Percentiles rank a stretch among this genome's conserved stretches.
phyloP scores from a whole-genome alignment of 257 asterid genomes.

The Nicotiana undulata region DNA sequence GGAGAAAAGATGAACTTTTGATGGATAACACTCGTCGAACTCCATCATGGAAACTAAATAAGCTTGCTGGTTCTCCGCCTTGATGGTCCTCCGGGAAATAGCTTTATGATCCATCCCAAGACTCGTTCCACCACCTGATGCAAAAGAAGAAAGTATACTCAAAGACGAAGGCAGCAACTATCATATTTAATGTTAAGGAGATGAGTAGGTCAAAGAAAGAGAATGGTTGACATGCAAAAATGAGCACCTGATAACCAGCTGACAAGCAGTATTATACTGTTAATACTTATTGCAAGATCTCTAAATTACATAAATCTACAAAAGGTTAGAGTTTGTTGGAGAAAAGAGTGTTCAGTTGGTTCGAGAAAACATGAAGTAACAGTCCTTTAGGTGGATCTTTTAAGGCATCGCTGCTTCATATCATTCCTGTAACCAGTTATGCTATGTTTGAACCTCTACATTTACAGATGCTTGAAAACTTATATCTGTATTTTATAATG shows the following conservation, averaged over 20 bases:
- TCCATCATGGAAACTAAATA: conserved; percentile 28
- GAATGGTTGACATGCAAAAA: background rate
- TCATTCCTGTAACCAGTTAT: background rate
- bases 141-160: background rate
- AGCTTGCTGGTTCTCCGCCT: conserved; percentile 67
- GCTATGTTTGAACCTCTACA: background rate
- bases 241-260: background rate
- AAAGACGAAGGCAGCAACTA: background rate
- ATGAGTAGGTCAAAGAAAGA: background rate
- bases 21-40: background rate
- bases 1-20: conserved; percentile 21
- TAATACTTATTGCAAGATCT: background rate
- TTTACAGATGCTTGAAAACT: background rate
- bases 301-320: background rate
- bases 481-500: background rate
- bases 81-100: conserved; percentile 94
- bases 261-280: background rate
- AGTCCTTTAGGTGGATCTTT: background rate
- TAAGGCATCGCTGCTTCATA: background rate
- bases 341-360: background rate
- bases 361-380: background rate
- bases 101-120: conserved; percentile 95
- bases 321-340: background rate
- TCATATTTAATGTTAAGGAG: background rate
- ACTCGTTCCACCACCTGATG: conserved; percentile 89